Base-by-base conservation (phyloP, 139 green algal genomes). In the Haematococcus lacustris region DNA sequence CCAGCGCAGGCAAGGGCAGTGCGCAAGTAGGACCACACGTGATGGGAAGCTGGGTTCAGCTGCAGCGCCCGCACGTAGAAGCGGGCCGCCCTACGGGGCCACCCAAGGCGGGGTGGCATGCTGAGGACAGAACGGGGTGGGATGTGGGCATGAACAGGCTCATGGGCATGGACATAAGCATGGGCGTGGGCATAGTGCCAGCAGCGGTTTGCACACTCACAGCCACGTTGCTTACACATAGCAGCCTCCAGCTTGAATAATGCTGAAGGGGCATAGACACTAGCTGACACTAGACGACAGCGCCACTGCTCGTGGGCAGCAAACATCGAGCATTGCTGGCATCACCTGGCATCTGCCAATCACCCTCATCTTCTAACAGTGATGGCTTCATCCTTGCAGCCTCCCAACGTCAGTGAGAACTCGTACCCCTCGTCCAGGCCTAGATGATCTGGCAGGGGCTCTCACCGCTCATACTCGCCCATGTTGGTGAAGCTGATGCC, bases 11-110 rank as follows among this genome's bases (percentile, higher is more conserved):
- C 78, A 50, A 98, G 74, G 7, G 82, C 85, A 40, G 93, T 98
- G 53, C 89, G 81, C 74, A 99, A 77, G 86, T 99, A 99, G 33
- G 89, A 83, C 95, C 95, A 99, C 61, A 97, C 90, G 64, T 86
- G 84, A 1, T 85, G 74, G 0, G 93, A 85, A 1, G 23, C 51
- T 0, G 88, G 85, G 78, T 98, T 98, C 33, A 98, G 86, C 6
- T 70, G 66, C 64, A 99, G 74, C 17, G 95, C 94, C 1, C 88
- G 80, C 37, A 96, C 82, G 77, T 98, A 98, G 82, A 92, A 98
- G 37, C 84, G 80, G 0, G 92, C 87, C 21, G 83, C 82, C 76
- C 74, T 93, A 60, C n/a, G 38, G 30, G 66, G 6, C 38, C 3
- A 7, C 53, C 6, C 17, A 53, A 4, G 34, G 38, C 6, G 17